Evolutionary conservation across 805 yeast genomes (phyloP).

Genomic region (Kodamaea hsintzibuensis): DNA sequence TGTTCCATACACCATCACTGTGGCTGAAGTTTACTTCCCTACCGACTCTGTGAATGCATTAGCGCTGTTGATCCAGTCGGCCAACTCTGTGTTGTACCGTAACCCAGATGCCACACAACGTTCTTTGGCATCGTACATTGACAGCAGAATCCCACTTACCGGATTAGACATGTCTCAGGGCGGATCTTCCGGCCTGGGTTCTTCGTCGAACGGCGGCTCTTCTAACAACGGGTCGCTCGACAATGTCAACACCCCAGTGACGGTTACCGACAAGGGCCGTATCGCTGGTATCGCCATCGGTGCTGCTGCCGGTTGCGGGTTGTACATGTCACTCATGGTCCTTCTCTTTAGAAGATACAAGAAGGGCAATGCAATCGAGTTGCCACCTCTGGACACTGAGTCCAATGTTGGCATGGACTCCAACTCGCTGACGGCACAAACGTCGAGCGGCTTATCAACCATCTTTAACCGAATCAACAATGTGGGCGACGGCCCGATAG

Average conservation of each 20-base stretch:
- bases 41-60: conserved; percentile 48
- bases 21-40: conserved; percentile 88
- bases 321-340: conserved; percentile 62
- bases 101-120: conserved; percentile 56
- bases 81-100: conserved; percentile 59
- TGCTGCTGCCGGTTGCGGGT: conserved; percentile 71
- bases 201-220: conserved; percentile 8
- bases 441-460: conserved; percentile 27
- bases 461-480: conserved; percentile 27
- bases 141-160: conserved; percentile 61
- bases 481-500: conserved; percentile 19
- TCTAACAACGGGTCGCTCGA: conserved; percentile 39
- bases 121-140: conserved; percentile 69
- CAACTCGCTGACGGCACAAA: conserved; percentile 16
- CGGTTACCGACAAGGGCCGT: conserved; percentile 33
- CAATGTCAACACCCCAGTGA: conserved; percentile 9
- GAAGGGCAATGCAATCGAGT: conserved; percentile 33
- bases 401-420: conserved; percentile 29
- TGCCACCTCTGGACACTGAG: conserved; percentile 44
- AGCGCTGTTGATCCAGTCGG: conserved; percentile 48
- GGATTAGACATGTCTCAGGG: conserved; percentile 34
- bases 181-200: conserved; percentile 10
- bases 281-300: conserved; percentile 84
- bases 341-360: conserved; percentile 53
- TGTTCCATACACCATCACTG: conserved; percentile 69